phyloP scores from a whole-genome alignment of 352 stramenopile species.

The Phytophthora multivora region DNA sequence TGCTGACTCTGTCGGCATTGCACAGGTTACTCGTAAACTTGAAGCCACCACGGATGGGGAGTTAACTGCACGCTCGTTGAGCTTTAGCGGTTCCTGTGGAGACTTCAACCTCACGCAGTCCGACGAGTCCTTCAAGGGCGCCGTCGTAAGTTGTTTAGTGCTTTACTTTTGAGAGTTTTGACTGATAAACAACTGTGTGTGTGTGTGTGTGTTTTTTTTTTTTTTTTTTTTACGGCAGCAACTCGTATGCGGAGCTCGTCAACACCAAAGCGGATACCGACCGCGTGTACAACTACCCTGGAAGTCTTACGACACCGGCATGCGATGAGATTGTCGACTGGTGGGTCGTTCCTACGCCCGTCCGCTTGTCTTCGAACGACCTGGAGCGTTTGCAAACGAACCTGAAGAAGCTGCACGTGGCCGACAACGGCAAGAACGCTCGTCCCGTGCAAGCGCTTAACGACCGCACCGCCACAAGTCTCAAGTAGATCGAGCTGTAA shows the following conservation, averaged over 20 bases:
- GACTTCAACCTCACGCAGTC: constrained; percentile 34
- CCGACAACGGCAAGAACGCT: constrained; percentile 43
- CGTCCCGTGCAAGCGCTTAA: constrained; percentile 42
- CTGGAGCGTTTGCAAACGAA: constrained; percentile 32
- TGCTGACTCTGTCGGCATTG: no score
- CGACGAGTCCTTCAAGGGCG: constrained; percentile 31
- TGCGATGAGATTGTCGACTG: constrained; percentile 60
- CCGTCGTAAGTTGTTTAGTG: constrained; percentile 19
- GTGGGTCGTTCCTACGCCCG: constrained; percentile 52
- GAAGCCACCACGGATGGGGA: constrained; percentile 1
- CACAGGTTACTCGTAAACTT: not conserved
- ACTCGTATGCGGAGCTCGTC: constrained; percentile 28
- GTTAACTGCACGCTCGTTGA: constrained; percentile 14
- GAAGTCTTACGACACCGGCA: constrained; percentile 52
- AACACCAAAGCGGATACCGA: constrained; percentile 14
- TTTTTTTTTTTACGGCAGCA: constrained; percentile 4
- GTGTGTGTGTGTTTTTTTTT: no score
- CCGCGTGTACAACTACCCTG: constrained; percentile 53
- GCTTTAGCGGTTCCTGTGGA: constrained; percentile 30
- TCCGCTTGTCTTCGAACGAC: constrained; percentile 39
- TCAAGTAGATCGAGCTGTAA: constrained; percentile 3
- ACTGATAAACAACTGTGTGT: not conserved
- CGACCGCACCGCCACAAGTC: constrained; percentile 21
- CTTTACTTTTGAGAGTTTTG: not conserved
- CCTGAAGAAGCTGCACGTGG: constrained; percentile 24